Percentiles rank a stretch among this genome's conserved stretches.
These are phyloP conservation scores for Wickerhamomyces tratensis DNA, from an alignment of 805 yeast genomes.

Conservation along the genomic window DNA sequence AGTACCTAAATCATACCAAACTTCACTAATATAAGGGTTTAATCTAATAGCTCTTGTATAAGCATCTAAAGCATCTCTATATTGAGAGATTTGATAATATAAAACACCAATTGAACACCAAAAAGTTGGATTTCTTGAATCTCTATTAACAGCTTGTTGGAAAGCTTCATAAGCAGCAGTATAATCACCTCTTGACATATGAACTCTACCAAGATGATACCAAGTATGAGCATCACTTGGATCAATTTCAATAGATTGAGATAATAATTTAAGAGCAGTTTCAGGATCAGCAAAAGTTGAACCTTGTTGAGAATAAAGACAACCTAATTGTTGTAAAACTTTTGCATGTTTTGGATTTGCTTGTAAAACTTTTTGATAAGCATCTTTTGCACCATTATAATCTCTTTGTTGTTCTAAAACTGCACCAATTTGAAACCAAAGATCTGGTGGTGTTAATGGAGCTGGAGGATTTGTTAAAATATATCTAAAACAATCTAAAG, in stretches of 20 bases:
- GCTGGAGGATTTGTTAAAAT: slow-evolving; percentile 87
- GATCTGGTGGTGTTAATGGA: slow-evolving; percentile 93
- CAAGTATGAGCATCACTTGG: slow-evolving; percentile 90
- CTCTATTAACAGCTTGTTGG: slow-evolving; percentile 97
- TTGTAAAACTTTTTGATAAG: slow-evolving; percentile 84
- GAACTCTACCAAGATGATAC: slow-evolving; percentile 95
- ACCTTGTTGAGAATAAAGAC: slow-evolving; percentile 75
- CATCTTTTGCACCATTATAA: slow-evolving; percentile 86
- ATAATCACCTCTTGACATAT: slow-evolving; percentile 92
- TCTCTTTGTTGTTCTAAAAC: slow-evolving; percentile 92
- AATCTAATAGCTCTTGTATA: slow-evolving; percentile 93
- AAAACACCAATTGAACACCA: slow-evolving; percentile 96
- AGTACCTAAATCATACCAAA: slow-evolving; percentile 98
- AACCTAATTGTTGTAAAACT: slow-evolving; percentile 92
- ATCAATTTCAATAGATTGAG: slow-evolving; percentile 86
- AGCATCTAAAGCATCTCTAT: slow-evolving; percentile 94
- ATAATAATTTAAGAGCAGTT: slow-evolving; percentile 68
- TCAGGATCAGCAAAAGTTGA: slow-evolving; percentile 71
- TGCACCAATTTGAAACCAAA: slow-evolving; percentile 97
- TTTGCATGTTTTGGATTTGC: slow-evolving; percentile 93
- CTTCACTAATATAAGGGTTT: slow-evolving; percentile 94
- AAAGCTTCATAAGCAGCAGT: slow-evolving; percentile 96
- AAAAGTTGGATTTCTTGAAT: slow-evolving; percentile 93
- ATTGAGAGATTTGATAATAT: slow-evolving; percentile 93
- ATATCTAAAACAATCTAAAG: slow-evolving; percentile 91